Base-by-base conservation (phyloP, 2,329 filamentous ascomycete genomes). In the Paradendryphiella salina region DNA sequence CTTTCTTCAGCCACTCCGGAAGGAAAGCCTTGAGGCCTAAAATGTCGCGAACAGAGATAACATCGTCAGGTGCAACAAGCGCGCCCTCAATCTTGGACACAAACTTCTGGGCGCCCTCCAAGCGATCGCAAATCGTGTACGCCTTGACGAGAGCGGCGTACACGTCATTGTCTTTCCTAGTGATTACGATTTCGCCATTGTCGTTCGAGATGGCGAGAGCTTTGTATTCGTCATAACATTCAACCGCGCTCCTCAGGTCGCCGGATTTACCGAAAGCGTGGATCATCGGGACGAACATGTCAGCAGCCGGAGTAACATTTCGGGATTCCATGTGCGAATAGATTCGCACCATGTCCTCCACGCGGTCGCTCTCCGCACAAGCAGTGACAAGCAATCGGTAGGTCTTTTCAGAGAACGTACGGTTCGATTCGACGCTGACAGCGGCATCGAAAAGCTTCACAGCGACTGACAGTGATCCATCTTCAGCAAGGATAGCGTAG, bases 211-310 rank as follows among this genome's bases (percentile, higher is more conserved):
- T 84, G n/a, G 93, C 92, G 34, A 96, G 80, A 37, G 85, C 83
- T 67, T 90, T 90, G 80, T 97, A 97, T 74, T 96, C 90, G 59
- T 95, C 93, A 76, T 96, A 99, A 75, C 90, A 91, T 71, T 96
- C 91, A 5, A 97, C 89, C 15, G 92, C 94, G 62, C 89, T 95
- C 64, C 86, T 81, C 36, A 97, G 77, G 69, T 97, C 91, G 41
- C 91, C 89, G 9, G 82, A 83, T 34, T 83, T 82, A 54, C 90
- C 90, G 69, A 96, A 97, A 0, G 92, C 91, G n/a, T 88, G 86
- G 71, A 99, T 96, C 89, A 99, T 96, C 14, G 87, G 83, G 1
- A 91, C 88, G 75, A 96, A 97, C 44, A 93, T 89, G 37, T 87
- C 85, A 5, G 90, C 87, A 51, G 87, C 85, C 0, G 93, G 90